These are phyloP conservation scores for Neophaeococcomyces mojaviensis DNA, from an alignment of 2,329 filamentous ascomycete species.

Conservation along the genomic window DNA sequence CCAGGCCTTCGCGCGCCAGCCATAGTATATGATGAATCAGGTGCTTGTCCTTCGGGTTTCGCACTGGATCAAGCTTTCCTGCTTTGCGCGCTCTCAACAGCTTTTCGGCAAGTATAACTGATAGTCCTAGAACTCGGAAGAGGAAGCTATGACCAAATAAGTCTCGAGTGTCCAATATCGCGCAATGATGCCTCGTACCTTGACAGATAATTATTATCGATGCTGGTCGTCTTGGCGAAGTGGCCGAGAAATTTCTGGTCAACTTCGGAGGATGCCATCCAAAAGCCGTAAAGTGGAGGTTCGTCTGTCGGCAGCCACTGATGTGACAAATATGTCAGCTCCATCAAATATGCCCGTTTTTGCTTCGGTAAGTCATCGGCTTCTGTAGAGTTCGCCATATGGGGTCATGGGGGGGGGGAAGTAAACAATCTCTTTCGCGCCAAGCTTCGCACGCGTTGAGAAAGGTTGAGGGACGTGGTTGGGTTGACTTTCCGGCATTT, in stretches of 20 bases:
- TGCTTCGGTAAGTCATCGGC: background rate
- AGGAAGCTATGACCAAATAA: constrained; percentile 48
- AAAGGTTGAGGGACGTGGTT: background rate
- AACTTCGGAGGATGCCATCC: constrained; percentile 93
- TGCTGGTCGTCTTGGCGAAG: constrained; percentile 71
- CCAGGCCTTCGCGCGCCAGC: constrained; percentile 84
- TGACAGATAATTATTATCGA: constrained; percentile 70
- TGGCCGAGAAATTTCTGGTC: constrained; percentile 94
- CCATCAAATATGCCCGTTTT: constrained; percentile 10
- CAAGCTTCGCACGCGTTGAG: constrained; percentile 1
- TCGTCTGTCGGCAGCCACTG: constrained; percentile 26
- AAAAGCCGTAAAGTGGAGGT: constrained; percentile 30
- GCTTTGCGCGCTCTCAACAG: constrained; percentile 76
- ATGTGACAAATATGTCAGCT: constrained; percentile 27
- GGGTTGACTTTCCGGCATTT: background rate
- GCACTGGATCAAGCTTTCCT: constrained; percentile 70
- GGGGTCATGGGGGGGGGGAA: background rate
- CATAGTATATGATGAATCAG: constrained; percentile 89
- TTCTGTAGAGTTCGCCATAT: background rate
- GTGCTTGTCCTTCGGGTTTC: constrained; percentile 63
- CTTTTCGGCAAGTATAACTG: constrained; percentile 76
- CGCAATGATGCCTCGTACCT: constrained; percentile 29
- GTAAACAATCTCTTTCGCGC: background rate
- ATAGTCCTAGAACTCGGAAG: constrained; percentile 85
- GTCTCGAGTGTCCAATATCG: background rate